Evolutionary conservation across 495 filamentous ascomycete genomes (phyloP).

Genomic region (Parathielavia appendiculata): DNA sequence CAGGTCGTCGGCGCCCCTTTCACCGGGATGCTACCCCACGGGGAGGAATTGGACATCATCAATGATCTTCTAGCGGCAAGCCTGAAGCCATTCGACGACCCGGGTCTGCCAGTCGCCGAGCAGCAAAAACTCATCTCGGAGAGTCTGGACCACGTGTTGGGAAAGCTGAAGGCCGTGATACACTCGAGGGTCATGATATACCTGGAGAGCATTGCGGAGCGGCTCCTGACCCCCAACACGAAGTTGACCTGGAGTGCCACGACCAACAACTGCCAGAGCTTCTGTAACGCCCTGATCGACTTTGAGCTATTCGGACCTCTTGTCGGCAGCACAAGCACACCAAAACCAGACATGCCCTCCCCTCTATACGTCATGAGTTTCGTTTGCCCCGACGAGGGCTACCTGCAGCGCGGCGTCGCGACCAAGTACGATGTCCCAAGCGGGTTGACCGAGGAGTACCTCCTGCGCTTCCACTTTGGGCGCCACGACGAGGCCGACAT

Average conservation of each 20-base stretch:
- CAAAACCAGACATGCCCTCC: too few species aligned
- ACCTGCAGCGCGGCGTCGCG: slow-evolving; percentile 13
- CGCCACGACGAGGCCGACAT: slow-evolving; percentile 39
- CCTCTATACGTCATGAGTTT: slow-evolving; percentile 44
- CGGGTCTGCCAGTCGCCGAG: too few species aligned
- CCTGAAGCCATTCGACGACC: too few species aligned
- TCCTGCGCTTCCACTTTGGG: slow-evolving; percentile 28
- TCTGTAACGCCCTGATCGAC: slow-evolving; percentile 34
- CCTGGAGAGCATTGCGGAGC: slow-evolving; percentile 19
- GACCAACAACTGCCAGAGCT: slow-evolving; percentile 39
- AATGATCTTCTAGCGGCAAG: too few species aligned
- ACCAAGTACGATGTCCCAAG: slow-evolving; percentile 37
- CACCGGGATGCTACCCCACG: slow-evolving; percentile 24
- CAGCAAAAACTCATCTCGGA: too few species aligned
- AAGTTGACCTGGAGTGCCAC: too few species aligned
- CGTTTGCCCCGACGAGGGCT: too few species aligned
- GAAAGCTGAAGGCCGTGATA: too few species aligned
- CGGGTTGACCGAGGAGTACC: slow-evolving; percentile 42
- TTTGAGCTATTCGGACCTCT: slow-evolving; percentile 30
- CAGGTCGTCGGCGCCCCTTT: slow-evolving; percentile 40
- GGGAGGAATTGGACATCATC: slow-evolving; percentile 33
- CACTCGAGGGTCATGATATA: too few species aligned
- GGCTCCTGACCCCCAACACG: too few species aligned
- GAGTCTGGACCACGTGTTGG: too few species aligned
- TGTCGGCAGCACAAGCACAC: slow-evolving; percentile 14